A percentile compares a stretch with the other conserved stretches of the same genome.
Evolutionary conservation across 31 red algal species (phyloP).

Genomic region (Odonthalia washingtoniensis): DNA sequence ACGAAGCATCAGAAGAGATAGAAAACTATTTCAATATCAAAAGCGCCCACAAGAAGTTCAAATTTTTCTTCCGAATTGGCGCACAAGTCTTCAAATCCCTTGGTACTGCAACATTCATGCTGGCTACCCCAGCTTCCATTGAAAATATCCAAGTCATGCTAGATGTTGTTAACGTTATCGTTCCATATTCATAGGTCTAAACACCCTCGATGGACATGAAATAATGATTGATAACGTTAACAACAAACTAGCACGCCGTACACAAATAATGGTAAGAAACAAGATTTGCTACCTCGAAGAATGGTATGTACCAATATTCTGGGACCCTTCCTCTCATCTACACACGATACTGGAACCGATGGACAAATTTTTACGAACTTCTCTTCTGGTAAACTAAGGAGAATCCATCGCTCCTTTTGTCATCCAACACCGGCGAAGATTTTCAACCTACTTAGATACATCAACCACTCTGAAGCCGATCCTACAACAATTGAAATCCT

Average conservation of each 20-base stretch:
- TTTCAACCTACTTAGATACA: slow-evolving; percentile 24
- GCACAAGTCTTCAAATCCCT: slow-evolving; percentile 37
- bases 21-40: too few species aligned
- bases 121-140: slow-evolving; percentile 39
- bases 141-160: slow-evolving; percentile 20
- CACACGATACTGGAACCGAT: too few species aligned
- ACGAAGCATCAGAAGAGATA: too few species aligned
- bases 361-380: too few species aligned
- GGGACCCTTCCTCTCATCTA: too few species aligned
- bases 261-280: not conserved
- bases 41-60: not conserved
- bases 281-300: too few species aligned
- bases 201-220: slow-evolving; percentile 23
- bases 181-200: slow-evolving; percentile 38
- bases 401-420: slow-evolving; percentile 6
- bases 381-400: not conserved
- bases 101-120: slow-evolving; percentile 1
- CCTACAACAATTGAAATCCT: not conserved
- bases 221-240: slow-evolving; percentile 8
- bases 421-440: slow-evolving; percentile 33
- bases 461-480: not conserved
- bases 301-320: too few species aligned
- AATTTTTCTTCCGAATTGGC: slow-evolving; percentile 25
- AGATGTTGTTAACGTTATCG: slow-evolving; percentile 32
- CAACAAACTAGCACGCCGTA: too few species aligned